A percentile compares a stretch with the other conserved stretches of the same genome.
Conservation (phyloP, 2,329 filamentous ascomycete genomes). For the Apiospora malaysiana region DNA sequence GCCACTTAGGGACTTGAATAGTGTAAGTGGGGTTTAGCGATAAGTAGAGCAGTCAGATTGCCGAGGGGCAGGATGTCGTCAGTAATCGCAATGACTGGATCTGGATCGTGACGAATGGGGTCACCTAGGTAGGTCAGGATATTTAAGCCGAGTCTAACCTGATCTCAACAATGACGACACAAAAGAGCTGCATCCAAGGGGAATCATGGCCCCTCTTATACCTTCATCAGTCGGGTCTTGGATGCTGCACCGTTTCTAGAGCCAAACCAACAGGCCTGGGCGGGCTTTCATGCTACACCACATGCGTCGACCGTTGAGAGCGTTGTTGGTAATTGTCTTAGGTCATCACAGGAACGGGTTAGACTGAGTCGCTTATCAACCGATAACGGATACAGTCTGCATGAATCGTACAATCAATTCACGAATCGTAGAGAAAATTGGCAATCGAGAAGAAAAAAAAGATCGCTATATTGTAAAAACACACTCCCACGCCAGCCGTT, state of each 20-base stretch:
- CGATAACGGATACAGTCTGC: slow-evolving; percentile 29
- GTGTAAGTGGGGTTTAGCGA: too few species aligned
- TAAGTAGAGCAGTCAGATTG: not conserved
- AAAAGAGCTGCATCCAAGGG: not conserved
- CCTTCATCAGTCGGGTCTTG: not conserved
- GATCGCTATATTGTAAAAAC: slow-evolving; percentile 16
- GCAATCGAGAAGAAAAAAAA: not conserved
- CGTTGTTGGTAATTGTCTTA: not conserved
- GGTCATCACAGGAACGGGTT: not conserved
- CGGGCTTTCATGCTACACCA: not conserved
- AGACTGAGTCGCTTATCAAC: slow-evolving; percentile 24
- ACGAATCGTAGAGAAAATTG: not conserved
- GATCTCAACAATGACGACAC: not conserved
- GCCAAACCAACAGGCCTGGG: not conserved
- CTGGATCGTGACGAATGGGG: not conserved
- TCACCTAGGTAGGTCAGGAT: not conserved
- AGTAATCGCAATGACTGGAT: not conserved
- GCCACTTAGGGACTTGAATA: too few species aligned
- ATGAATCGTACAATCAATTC: not conserved
- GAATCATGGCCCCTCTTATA: not conserved
- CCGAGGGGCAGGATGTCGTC: not conserved
- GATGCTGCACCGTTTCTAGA: not conserved
- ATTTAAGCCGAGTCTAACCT: slow-evolving; percentile 8
- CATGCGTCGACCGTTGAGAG: not conserved
- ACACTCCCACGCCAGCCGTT: slow-evolving; percentile 4